These are phyloP conservation scores for Linum trigynum DNA, from an alignment of 345 rosid species.

Conservation along the genomic window DNA sequence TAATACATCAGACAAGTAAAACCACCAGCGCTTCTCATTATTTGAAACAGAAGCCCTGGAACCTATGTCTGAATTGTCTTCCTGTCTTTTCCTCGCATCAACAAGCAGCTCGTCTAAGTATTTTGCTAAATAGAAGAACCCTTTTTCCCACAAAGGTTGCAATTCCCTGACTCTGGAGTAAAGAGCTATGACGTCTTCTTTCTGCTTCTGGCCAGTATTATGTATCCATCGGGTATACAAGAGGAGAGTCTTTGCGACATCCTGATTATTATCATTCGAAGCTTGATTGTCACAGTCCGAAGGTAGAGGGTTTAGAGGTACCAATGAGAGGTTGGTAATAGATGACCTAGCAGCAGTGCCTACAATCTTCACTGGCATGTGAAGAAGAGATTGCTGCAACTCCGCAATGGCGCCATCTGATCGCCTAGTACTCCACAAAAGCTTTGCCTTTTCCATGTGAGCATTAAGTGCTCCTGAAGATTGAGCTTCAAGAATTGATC, in stretches of 20 bases:
- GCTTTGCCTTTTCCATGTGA: slow-evolving; percentile 93
- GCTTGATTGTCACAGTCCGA: slow-evolving; percentile 43
- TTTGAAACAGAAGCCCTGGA: slow-evolving; percentile 29
- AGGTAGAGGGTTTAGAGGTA: slow-evolving; percentile 56
- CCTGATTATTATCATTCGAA: slow-evolving; percentile 52
- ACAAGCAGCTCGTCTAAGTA: slow-evolving; percentile 86
- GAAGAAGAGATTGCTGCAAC: slow-evolving; percentile 80
- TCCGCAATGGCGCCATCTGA: slow-evolving; percentile 86
- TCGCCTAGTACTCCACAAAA: slow-evolving; percentile 84
- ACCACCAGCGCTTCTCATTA: slow-evolving; percentile 74
- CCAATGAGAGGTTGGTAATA: slow-evolving; percentile 64
- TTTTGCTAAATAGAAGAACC: slow-evolving; percentile 87
- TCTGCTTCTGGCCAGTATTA: slow-evolving; percentile 85
- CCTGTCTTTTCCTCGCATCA: slow-evolving; percentile 91
- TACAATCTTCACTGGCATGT: slow-evolving; percentile 76
- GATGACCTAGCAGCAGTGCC: slow-evolving; percentile 61
- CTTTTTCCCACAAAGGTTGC: slow-evolving; percentile 92
- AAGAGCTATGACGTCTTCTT: slow-evolving; percentile 83
- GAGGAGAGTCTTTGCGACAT: slow-evolving; percentile 85
- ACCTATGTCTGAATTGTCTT: slow-evolving; percentile 53
- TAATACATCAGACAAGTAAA: slow-evolving; percentile 60
- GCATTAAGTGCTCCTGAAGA: slow-evolving; percentile 84
- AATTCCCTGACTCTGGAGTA: slow-evolving; percentile 78
- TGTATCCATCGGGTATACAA: slow-evolving; percentile 91
- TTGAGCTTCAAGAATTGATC: slow-evolving; percentile 88